phyloP scores from a whole-genome alignment of 2,329 filamentous ascomycete genomes.

The Fusarium sulawesiense region DNA sequence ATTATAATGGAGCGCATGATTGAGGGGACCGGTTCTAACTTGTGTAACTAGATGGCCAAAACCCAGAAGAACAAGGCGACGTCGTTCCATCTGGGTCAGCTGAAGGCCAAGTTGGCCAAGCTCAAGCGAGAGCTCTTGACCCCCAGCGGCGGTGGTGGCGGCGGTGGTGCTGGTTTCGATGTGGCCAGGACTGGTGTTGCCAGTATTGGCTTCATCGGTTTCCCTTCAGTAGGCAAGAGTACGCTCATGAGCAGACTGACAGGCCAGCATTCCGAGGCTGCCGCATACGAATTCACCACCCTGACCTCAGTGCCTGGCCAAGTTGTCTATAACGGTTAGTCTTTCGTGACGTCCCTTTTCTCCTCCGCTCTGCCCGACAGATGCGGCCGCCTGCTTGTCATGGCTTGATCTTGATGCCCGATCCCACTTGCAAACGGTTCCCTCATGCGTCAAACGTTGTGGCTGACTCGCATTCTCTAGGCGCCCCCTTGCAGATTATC shows the following conservation, averaged over 20 bases:
- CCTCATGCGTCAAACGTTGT: conserved; percentile 20
- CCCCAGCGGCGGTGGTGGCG: conserved; percentile 83
- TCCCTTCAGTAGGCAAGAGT: conserved; percentile 98
- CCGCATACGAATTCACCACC: conserved; percentile 98
- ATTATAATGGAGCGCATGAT: conserved; percentile 2
- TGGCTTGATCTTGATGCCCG: conserved; percentile 38
- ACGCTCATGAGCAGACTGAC: conserved; percentile 96
- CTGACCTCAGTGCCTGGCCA: conserved; percentile 97
- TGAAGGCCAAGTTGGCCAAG: conserved; percentile 98
- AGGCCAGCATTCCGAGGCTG: conserved; percentile 95
- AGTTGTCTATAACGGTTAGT: conserved; percentile 86
- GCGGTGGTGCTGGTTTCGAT: conserved; percentile 86
- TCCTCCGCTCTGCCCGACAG: conserved; percentile 17
- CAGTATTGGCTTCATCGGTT: conserved; percentile 97
- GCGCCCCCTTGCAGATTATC: conserved; percentile 97
- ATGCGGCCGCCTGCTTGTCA: conserved; percentile 11
- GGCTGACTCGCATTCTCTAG: conserved; percentile 49
- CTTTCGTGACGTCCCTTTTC: neutral
- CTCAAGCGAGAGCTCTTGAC: conserved; percentile 95
- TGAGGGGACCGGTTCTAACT: conserved; percentile 30
- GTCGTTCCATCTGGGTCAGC: conserved; percentile 91
- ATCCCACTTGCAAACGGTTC: conserved; percentile 23
- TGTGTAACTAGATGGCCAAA: conserved; percentile 78
- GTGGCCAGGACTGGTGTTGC: conserved; percentile 97
- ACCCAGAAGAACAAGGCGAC: conserved; percentile 99